Conservation (phyloP, 768 basidiomycete species). For the Leccinum imitatum region DNA sequence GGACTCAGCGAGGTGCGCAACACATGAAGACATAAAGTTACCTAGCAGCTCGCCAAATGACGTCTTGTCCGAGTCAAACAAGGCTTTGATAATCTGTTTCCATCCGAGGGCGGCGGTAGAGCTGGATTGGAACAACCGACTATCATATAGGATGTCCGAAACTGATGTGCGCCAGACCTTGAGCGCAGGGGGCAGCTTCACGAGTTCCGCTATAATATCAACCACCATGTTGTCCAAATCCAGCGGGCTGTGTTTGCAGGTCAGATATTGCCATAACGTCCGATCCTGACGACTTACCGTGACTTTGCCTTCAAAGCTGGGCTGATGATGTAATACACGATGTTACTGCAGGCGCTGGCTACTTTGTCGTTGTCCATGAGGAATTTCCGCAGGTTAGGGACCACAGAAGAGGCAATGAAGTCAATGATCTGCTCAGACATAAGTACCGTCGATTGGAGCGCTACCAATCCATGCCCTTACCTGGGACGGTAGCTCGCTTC, state of each 20-base stretch:
- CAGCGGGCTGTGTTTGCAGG: conserved; percentile 54
- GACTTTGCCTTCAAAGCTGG: conserved; percentile 78
- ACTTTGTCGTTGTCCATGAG: conserved; percentile 85
- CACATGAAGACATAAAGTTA: conserved; percentile 39
- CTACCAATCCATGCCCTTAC: conserved; percentile 24
- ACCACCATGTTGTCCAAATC: conserved; percentile 71
- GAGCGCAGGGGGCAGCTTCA: conserved; percentile 68
- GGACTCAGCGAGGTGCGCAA: conserved; percentile 24
- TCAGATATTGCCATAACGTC: conserved; percentile 7
- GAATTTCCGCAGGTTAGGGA: conserved; percentile 78
- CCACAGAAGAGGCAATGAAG: conserved; percentile 64
- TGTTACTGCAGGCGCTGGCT: conserved; percentile 72
- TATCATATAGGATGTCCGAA: conserved; percentile 80
- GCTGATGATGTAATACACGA: conserved; percentile 79
- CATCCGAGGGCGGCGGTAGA: conserved; percentile 60
- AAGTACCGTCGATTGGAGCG: conserved; percentile 2
- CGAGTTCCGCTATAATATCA: conserved; percentile 74
- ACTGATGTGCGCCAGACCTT: conserved; percentile 87
- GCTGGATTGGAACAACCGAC: conserved; percentile 78
- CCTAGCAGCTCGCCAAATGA: conserved; percentile 82
- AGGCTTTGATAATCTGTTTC: conserved; percentile 71
- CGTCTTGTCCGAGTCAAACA: conserved; percentile 86
- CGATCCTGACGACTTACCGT: conserved; percentile 46
- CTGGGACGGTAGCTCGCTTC: conserved; percentile 30
- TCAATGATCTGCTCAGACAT: conserved; percentile 55